Evolutionary conservation across 164 flowering plant genomes (phyloP), one percentile per base, ranked within the genome.

Genomic region (Vitis riparia): DNA sequence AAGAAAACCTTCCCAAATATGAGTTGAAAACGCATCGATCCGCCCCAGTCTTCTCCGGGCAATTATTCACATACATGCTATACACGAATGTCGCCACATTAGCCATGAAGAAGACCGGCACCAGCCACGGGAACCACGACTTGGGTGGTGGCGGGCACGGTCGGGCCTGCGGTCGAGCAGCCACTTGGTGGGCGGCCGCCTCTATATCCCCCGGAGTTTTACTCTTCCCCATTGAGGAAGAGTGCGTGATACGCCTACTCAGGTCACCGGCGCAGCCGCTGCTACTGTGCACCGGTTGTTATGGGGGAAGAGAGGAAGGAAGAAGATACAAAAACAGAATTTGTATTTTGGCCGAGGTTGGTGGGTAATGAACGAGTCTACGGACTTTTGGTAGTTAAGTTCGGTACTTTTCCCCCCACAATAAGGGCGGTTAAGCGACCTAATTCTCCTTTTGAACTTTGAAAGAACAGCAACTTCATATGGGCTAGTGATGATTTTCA

Each of bases 101-200:
- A 2, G 63, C 74, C 1, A 73, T 2, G 55, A 79, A 79, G 19
- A 87, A 67, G 16, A 75, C 19, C 1, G 86, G 86, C 4, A 83
- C 80, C 4, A 85, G 72, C 87, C 87, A 83, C 1, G 91, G 47
- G 32, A 73, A 23, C 86, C 84, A 80, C 14, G 74, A 63, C 65
- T 63, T 8, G 1, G 72, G 66, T 1, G 71, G 48, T 5, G 81
- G 79, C 19, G 72, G 69, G 14, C 2, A 16, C 5, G 50, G 51
- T 1, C 19, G 59, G 15, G 71, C 68, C 12, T 75, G 77, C 0
- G 79, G 77, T 14, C 49, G 58, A 5, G 68, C 59, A 9, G 29
- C 55, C 8, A 55, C 10, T 48, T 9, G 15, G 5, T 11, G 49
- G 7, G 14, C 60, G 3, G 64, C 73, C 15, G 5, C 9, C 67